Evolutionary conservation across 1,139 yeast species (phyloP).

Genomic region (Tardiomyces depauwii): DNA sequence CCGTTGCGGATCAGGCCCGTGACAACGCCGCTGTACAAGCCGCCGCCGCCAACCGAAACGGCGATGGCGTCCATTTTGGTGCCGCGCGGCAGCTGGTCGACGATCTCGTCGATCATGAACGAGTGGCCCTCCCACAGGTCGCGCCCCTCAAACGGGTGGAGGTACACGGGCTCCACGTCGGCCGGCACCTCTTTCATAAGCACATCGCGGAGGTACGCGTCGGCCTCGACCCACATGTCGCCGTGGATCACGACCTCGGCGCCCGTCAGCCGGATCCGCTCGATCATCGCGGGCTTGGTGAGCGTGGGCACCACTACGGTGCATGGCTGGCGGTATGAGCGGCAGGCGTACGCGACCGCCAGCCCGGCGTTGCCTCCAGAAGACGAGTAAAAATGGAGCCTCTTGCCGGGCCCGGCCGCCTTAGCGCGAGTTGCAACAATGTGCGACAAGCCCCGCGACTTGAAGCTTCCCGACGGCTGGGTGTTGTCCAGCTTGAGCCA

Average conservation of each 20-base stretch:
- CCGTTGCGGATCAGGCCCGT: slow-evolving; percentile 38
- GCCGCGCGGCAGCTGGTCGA: slow-evolving; percentile 27
- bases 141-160: slow-evolving; percentile 61
- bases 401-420: slow-evolving; percentile 9
- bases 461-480: slow-evolving; percentile 68
- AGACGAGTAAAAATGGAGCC: slow-evolving; percentile 46
- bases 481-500: slow-evolving; percentile 50
- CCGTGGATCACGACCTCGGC: slow-evolving; percentile 49
- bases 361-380: slow-evolving; percentile 77
- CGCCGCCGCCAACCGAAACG: slow-evolving; percentile 70
- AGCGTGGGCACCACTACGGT: slow-evolving; percentile 55
- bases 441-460: slow-evolving; percentile 47
- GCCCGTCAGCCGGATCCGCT: slow-evolving; percentile 34
- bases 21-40: slow-evolving; percentile 53
- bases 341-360: slow-evolving; percentile 58
- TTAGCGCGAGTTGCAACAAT: slow-evolving; percentile 28
- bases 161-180: slow-evolving; percentile 33
- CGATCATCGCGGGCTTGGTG: slow-evolving; percentile 32
- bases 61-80: slow-evolving; percentile 42
- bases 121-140: slow-evolving; percentile 62
- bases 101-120: slow-evolving; percentile 46
- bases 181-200: slow-evolving; percentile 23
- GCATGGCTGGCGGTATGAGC: slow-evolving; percentile 36
- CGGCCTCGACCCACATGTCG: slow-evolving; percentile 56
- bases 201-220: slow-evolving; percentile 33